Conservation (phyloP, 352 stramenopile species). For the Blastocystis sp. region DNA sequence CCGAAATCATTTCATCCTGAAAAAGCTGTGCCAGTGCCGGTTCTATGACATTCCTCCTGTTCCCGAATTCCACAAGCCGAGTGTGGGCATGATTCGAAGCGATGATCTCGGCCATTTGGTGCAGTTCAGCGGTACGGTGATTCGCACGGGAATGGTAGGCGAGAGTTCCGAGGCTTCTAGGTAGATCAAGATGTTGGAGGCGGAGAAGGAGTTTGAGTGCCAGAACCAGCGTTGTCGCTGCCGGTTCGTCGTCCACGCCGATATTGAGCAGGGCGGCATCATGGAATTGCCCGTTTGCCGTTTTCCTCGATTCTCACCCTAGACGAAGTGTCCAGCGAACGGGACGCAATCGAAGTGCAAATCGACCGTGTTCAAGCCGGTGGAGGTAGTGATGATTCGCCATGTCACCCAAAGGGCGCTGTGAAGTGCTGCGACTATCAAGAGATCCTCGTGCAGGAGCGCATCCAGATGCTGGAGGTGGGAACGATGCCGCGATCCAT, state of each 20-base stretch:
- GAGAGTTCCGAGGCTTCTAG: not conserved
- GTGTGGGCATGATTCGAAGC: conserved; percentile 53
- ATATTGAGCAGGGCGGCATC: conserved; percentile 60
- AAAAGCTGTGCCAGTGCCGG: conserved; percentile 58
- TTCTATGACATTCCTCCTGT: conserved; percentile 62
- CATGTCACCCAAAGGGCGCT: not conserved
- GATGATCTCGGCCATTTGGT: conserved; percentile 62
- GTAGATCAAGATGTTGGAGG: conserved; percentile 68
- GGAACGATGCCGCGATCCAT: conserved; percentile 82
- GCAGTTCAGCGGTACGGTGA: conserved; percentile 60
- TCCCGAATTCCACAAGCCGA: conserved; percentile 62
- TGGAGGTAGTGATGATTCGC: conserved; percentile 6
- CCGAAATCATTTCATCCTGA: not conserved
- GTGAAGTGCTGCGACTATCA: conserved; percentile 71
- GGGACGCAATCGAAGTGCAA: conserved; percentile 9
- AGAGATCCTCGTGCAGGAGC: conserved; percentile 82
- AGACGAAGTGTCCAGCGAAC: conserved; percentile 59
- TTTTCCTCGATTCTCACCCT: not conserved
- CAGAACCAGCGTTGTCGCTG: conserved; percentile 60
- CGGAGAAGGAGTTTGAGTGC: conserved; percentile 67
- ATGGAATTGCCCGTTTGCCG: conserved; percentile 44
- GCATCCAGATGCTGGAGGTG: conserved; percentile 80
- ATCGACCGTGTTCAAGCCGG: conserved; percentile 49
- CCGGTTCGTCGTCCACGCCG: conserved; percentile 51
- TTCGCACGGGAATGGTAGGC: conserved; percentile 40